Percentiles rank a stretch among this genome's conserved stretches.
phyloP scores from a whole-genome alignment of 345 rosid genomes.

The Salix brachista region DNA sequence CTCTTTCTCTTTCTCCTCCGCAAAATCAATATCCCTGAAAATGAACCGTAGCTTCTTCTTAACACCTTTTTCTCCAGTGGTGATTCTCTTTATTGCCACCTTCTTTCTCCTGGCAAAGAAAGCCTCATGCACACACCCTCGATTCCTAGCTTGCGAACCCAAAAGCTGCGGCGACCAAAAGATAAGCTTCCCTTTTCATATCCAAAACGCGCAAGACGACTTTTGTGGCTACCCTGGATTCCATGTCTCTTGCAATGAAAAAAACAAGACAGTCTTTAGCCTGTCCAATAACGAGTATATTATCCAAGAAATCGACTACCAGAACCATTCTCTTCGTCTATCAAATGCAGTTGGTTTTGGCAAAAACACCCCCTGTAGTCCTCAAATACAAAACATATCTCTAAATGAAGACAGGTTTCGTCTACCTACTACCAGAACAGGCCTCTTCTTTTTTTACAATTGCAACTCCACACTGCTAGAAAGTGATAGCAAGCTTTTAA shows the following conservation, averaged over 20 bases:
- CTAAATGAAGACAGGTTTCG: slow-evolving; percentile 6
- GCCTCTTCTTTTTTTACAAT: slow-evolving; percentile 18
- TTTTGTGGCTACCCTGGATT: slow-evolving; percentile 54
- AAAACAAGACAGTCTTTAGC: slow-evolving; percentile 23
- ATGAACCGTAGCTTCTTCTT: slow-evolving; percentile 8
- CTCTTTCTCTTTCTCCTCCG: neutral
- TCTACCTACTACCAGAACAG: neutral
- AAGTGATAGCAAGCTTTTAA: neutral
- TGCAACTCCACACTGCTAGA: slow-evolving; percentile 17
- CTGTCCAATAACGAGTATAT: slow-evolving; percentile 17
- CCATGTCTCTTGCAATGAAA: slow-evolving; percentile 24
- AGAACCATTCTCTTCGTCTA: slow-evolving; percentile 33
- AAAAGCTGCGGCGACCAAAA: slow-evolving; percentile 26
- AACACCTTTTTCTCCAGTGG: neutral
- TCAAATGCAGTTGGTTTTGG: slow-evolving; percentile 22
- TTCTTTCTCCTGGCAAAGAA: slow-evolving; percentile 4
- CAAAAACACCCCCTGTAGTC: slow-evolving; percentile 1
- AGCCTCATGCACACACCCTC: slow-evolving; percentile 10
- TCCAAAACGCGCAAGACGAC: slow-evolving; percentile 17
- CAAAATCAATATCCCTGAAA: too few relatives aligned
- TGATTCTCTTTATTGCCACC: slow-evolving; percentile 3
- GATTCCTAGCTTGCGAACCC: slow-evolving; percentile 22
- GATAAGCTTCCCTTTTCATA: slow-evolving; percentile 39
- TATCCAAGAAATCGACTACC: slow-evolving; percentile 29
- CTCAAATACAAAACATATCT: slow-evolving; percentile 27